Evolutionary conservation across 441 rosid genomes (phyloP).

Genomic region (California macrophylla): DNA sequence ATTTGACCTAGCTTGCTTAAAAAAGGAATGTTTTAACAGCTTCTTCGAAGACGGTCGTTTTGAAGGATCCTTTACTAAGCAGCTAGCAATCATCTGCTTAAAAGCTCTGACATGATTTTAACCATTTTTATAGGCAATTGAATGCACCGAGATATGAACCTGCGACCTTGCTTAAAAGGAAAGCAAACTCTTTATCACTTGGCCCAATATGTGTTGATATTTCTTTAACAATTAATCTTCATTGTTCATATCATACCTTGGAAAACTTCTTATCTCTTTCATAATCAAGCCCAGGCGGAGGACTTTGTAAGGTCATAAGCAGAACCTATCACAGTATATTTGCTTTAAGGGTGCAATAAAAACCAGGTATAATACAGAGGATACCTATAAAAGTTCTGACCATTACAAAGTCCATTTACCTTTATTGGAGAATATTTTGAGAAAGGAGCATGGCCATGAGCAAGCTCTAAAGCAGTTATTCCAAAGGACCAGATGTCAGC

Average conservation of each 20-base stretch:
- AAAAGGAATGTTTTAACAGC: constrained; percentile 76
- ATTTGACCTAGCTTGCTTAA: constrained; percentile 88
- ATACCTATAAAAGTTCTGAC: constrained; percentile 4
- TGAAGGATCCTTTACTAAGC: constrained; percentile 93
- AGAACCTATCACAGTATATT: constrained; percentile 50
- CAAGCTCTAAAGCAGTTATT: constrained; percentile 92
- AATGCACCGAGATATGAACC: background rate
- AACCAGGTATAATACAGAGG: background rate
- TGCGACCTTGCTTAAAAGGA: background rate
- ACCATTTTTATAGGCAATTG: background rate
- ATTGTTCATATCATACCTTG: constrained; percentile 40
- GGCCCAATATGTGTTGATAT: background rate
- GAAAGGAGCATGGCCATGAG: constrained; percentile 98
- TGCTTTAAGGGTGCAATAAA: constrained; percentile 23
- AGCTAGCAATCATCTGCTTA: constrained; percentile 97
- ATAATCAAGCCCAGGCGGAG: constrained; percentile 91
- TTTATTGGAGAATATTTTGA: constrained; percentile 98
- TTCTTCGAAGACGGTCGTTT: constrained; percentile 85
- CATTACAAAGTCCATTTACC: constrained; percentile 34
- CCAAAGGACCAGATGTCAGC: constrained; percentile 99
- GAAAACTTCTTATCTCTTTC: constrained; percentile 92
- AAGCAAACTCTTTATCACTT: background rate
- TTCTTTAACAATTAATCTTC: background rate
- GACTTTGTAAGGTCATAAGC: constrained; percentile 98
- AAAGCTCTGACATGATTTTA: constrained; percentile 21